Evolutionary conservation across 331 rosid genomes (phyloP).

Genomic region (Prunus yedoensis): DNA sequence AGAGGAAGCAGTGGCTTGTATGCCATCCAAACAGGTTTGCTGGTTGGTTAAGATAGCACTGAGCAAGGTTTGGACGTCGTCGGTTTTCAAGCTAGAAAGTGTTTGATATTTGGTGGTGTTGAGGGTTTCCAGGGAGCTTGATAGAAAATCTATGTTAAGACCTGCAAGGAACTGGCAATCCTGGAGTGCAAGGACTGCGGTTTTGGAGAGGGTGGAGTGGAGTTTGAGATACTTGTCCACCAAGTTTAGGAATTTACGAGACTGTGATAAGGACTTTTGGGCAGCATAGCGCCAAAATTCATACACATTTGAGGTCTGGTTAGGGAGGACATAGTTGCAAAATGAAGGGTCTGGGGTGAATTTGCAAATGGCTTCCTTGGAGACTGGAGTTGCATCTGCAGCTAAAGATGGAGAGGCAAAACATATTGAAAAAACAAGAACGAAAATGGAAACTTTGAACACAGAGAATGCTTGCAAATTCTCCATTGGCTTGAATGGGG

Average conservation of each 20-base stretch:
- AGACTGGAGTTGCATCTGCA: slow-evolving; percentile 17
- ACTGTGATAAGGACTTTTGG: slow-evolving; percentile 27
- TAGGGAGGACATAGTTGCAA: slow-evolving; percentile 62
- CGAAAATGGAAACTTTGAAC: slow-evolving; percentile 14
- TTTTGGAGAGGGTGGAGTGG: slow-evolving; percentile 33
- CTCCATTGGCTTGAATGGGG: slow-evolving; percentile 14
- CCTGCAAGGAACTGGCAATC: slow-evolving; percentile 62
- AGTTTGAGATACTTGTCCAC: slow-evolving; percentile 33
- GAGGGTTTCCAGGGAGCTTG: slow-evolving; percentile 41
- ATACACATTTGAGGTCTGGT: slow-evolving; percentile 33
- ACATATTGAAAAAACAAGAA: slow-evolving; percentile 16
- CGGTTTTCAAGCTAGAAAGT: slow-evolving; percentile 44
- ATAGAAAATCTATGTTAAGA: slow-evolving; percentile 52
- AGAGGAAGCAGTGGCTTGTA: slow-evolving; percentile 47
- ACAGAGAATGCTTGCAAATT: slow-evolving; percentile 19
- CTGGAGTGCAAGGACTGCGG: slow-evolving; percentile 46
- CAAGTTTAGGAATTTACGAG: slow-evolving; percentile 12
- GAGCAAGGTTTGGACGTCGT: slow-evolving; percentile 50
- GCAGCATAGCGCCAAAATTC: slow-evolving; percentile 28
- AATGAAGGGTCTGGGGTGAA: slow-evolving; percentile 57
- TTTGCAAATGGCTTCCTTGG: slow-evolving; percentile 37
- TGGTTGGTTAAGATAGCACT: slow-evolving; percentile 75
- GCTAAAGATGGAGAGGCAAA: slow-evolving; percentile 21
- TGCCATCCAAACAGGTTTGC: slow-evolving; percentile 71
- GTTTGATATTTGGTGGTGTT: slow-evolving; percentile 19